Evolutionary conservation across 345 rosid genomes (phyloP).

Genomic region (Sonneratia alba): DNA sequence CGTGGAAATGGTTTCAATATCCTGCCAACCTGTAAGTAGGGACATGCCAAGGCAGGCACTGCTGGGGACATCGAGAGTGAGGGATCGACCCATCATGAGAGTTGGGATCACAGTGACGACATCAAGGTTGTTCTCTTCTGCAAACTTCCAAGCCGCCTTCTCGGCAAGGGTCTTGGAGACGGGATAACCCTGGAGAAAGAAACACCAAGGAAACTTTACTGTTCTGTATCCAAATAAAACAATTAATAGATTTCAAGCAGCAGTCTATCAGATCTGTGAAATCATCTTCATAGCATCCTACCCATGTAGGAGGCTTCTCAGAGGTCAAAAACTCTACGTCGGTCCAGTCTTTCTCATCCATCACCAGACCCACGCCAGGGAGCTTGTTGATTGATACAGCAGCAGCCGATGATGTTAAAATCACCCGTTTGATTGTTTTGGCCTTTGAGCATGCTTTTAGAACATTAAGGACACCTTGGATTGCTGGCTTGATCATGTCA

Average conservation of each 20-base stretch:
- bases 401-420: slow-evolving; percentile 91
- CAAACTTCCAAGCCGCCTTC: slow-evolving; percentile 60
- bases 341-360: slow-evolving; percentile 69
- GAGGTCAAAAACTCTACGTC: slow-evolving; percentile 55
- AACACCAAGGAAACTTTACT: not conserved
- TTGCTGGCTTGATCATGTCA: slow-evolving; percentile 89
- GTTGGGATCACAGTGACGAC: slow-evolving; percentile 62
- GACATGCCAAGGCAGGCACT: slow-evolving; percentile 46
- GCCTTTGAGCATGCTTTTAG: slow-evolving; percentile 55
- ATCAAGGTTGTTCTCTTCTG: slow-evolving; percentile 56
- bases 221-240: no score
- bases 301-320: slow-evolving; percentile 83
- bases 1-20: not conserved
- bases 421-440: slow-evolving; percentile 58
- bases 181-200: slow-evolving; percentile 57
- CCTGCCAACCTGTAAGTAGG: slow-evolving; percentile 45
- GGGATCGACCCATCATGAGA: slow-evolving; percentile 60
- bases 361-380: slow-evolving; percentile 46
- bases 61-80: slow-evolving; percentile 45
- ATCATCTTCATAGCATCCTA: slow-evolving; percentile 13
- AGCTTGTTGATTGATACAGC: slow-evolving; percentile 57
- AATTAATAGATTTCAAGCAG: no score
- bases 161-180: slow-evolving; percentile 69
- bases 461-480: slow-evolving; percentile 71
- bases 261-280: not conserved